A percentile compares a stretch with the other conserved stretches of the same genome.
Conservation (phyloP, 352 stramenopile genomes). For the Pythium monospermum region DNA sequence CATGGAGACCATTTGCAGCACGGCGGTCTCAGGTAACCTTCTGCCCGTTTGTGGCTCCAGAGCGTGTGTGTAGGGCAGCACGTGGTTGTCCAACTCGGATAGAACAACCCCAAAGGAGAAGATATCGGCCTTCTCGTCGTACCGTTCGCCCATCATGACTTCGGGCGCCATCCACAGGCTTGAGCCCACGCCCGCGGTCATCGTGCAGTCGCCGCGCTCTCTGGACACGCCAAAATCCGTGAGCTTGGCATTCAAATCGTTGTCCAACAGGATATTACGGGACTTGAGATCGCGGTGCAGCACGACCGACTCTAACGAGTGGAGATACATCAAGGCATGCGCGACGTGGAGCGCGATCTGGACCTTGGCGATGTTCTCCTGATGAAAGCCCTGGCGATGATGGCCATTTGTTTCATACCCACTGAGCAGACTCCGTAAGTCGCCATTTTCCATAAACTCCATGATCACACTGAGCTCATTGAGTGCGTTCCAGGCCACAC, state of each 20-base stretch:
- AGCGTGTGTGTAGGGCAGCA: too few species aligned
- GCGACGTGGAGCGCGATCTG: constrained; percentile 16
- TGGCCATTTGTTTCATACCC: neutral
- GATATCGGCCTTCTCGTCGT: constrained; percentile 17
- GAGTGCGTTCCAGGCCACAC: constrained; percentile 51
- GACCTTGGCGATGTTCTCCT: constrained; percentile 4
- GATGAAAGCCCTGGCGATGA: constrained; percentile 4
- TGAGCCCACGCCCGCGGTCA: constrained; percentile 10
- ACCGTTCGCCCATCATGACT: constrained; percentile 16
- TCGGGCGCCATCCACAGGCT: constrained; percentile 21
- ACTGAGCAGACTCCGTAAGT: constrained; percentile 12
- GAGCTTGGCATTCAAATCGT: constrained; percentile 9
- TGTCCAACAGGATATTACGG: constrained; percentile 12
- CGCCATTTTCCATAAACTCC: constrained; percentile 22
- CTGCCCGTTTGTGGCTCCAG: too few species aligned
- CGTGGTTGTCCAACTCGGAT: constrained; percentile 19
- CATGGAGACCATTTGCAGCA: too few species aligned
- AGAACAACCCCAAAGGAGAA: constrained; percentile 23
- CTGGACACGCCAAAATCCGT: constrained; percentile 18
- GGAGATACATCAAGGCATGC: constrained; percentile 11
- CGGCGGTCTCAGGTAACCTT: too few species aligned
- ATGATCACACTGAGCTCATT: constrained; percentile 21
- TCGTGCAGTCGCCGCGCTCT: constrained; percentile 10
- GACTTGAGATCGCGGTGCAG: constrained; percentile 16
- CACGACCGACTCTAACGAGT: constrained; percentile 7